Evolutionary conservation across 2,329 filamentous ascomycete genomes (phyloP), one percentile per base, ranked within the genome.

Genomic region (Periconia sp.): DNA sequence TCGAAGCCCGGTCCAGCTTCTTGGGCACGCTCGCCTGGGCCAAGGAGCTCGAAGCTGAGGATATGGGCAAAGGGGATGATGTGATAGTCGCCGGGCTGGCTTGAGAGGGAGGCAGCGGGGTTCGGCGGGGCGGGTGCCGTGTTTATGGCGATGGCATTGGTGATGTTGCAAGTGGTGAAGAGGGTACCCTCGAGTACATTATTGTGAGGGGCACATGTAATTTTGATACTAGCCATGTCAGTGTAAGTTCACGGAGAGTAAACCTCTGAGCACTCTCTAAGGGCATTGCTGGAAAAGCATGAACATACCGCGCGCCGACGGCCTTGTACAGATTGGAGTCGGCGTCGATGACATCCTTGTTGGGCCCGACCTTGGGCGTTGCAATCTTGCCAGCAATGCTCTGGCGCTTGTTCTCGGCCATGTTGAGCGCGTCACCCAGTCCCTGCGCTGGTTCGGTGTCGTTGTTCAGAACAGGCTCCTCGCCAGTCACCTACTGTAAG

Each of bases 111-210:
- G 6, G 72, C 65, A n/a, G 72, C 63, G 10, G 72, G 65, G 46
- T 73, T 73, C 16, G 72, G 66, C 9, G 74, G 64, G 9, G 74
- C 59, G 13, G 75, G 66, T 10, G 74, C 73, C 13, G 77, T 82
- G 67, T 84, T 82, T 66, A 86, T 77, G 31, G 79, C 81, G 55
- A 86, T 72, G 43, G 84, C 72, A 56, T 84, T 83, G 43, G 81
- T 80, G 56, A 81, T 72, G 18, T 81, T 80, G 63, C 79, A 81
- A 32, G 79, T 80, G 19, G 82, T 83, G 68, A 83, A 85, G 44
- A 86, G 74, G 13, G 75, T 82, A 57, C 83, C 83, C 65, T 86
- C 82, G 46, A 83, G 69, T 17, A 75, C 78, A 30, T 76, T 74
- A 38, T 76, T 70, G 40, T 73, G 75, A 19, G 75, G 69, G 12